Percentiles rank a stretch among this genome's conserved stretches.
Conservation (phyloP, 139 green algal genomes). For the Chlamydomonas asymmetrica region DNA sequence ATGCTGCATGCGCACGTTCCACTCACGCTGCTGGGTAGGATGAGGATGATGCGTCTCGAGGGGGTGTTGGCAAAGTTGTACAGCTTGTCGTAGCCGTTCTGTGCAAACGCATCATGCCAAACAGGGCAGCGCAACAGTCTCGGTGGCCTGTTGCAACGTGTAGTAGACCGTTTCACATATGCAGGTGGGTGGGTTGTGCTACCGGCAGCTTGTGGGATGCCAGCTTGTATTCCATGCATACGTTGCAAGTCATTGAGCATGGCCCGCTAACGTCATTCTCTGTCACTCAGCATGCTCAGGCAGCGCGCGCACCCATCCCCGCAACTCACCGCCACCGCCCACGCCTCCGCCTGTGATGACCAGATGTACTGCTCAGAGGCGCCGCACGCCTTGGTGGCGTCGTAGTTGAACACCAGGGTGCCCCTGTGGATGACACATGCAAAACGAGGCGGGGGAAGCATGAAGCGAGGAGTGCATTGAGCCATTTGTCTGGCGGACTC, state of each 20-base stretch:
- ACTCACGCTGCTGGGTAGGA: slow-evolving; percentile 8
- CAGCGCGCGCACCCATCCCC: not conserved
- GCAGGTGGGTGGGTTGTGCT: not conserved
- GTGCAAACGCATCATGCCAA: too few relatives aligned
- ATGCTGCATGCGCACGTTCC: not conserved
- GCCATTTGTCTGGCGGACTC: too few relatives aligned
- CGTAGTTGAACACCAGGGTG: not conserved
- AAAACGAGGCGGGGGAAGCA: too few relatives aligned
- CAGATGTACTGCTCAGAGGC: slow-evolving; percentile 21
- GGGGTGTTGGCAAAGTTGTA: not conserved
- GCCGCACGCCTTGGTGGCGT: not conserved
- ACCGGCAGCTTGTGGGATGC: not conserved
- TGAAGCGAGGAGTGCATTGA: too few relatives aligned
- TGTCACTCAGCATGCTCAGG: too few relatives aligned
- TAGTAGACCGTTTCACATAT: not conserved
- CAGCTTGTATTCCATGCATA: not conserved
- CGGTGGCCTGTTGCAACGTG: too few relatives aligned
- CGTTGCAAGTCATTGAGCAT: too few relatives aligned
- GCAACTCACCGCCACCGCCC: not conserved
- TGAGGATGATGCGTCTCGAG: slow-evolving; percentile 2
- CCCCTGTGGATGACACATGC: slow-evolving; percentile 15
- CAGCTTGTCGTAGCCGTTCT: slow-evolving; percentile 7
- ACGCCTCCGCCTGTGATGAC: not conserved
- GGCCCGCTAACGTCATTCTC: too few relatives aligned
- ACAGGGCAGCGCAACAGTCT: too few relatives aligned